Base-by-base conservation (phyloP, 495 filamentous ascomycete species). In the Penicillium pancosmium region DNA sequence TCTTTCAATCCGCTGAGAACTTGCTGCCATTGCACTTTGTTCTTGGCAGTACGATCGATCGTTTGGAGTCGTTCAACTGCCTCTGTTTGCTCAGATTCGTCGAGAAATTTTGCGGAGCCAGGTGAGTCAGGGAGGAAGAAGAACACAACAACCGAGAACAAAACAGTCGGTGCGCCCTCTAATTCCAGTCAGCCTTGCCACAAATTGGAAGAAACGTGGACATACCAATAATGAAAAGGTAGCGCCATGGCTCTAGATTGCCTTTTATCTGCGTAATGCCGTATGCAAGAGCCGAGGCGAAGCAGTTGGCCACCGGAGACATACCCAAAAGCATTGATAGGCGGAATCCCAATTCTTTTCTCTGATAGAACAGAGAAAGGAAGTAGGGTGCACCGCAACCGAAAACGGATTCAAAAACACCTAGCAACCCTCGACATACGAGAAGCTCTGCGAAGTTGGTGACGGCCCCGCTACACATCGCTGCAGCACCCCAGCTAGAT, bases 261-360 rank as follows among this genome's bases (percentile, higher is more conserved):
- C 65, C 57, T 18, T 56, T 56, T 40, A 70, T 70, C 16, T 67
- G 68, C 0, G 87, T 90, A 50, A 94, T 91, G 15, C 83, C 88
- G 56, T 88, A 92, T 1, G 90, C 90, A 9, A 93, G 74, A 21
- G 86, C 85, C 34, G 88, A 86, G 0, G 89, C 88, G 65, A 92
- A 91, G 34, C 84, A 86, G 21, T 85, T 91, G 11, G 90, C 90
- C 7, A 92, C 69, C 1, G 90, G 89, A 2, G 88, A 88, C 23
- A 87, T 87, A 3, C 84, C 83, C 4, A 92, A 68, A 61, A 90
- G 88, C 27, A 92, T 66, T 16, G 88, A 88, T 49, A 82, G 79
- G 0, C 90, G 78, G 19, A 91, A 68, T 0, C 89, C 90, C 0
- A 92, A 64, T 64, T 91, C 89, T 23, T 85, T 76, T 15, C 90